Base-by-base conservation (phyloP, 352 stramenopile species). In the Pythium guiyangense region DNA sequence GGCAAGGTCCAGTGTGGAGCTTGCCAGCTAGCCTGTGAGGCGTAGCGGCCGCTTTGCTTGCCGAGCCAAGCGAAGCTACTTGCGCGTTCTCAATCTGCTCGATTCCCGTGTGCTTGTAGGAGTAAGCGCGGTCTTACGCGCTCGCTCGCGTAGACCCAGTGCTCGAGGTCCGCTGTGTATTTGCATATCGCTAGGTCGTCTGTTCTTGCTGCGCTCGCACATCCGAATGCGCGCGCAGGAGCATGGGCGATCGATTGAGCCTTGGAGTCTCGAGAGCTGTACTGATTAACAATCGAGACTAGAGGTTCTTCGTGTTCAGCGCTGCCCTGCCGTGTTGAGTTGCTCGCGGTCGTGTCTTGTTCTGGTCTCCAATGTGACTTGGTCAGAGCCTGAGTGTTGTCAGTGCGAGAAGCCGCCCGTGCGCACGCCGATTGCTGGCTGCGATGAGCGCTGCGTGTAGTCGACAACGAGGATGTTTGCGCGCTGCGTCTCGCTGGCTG, bases 381-480 rank as follows among this genome's bases (percentile, higher is more conserved):
- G n/a, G 29, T 34, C 29, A 34, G 29, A 34, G 3, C 29, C 3
- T 6, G 6, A 3, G 29, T 6, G 29, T 34, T 34, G 29, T 52
- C 47, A 53, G n/a, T 63, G 49, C 3, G 43, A 31, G 37, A 63
- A 63, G 3, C 57, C 57, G 5, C 57, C 50, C 31, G 57, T 63
- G 26, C 57, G 57, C 43, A 63, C 34, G 25, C 20, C 25, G 50
- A 15, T 3, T 27, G 46, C 34, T 25, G 43, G n/a, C 10, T 35
- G 15, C 27, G 37, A 17, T 5, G 34, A 15, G 37, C 8, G 6
- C 11, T 45, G 49, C 6, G 5, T 17, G 18, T 64, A 45, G 34
- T 70, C 64, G 11, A 80, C 52, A 2, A 71, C 60, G 45, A 80
- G 46, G 29, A 80, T 62, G 26, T 80, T 75, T 10, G 71, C 17